A percentile compares a stretch with the other conserved stretches of the same genome.
These are phyloP conservation scores for Malus hybrid DNA, from an alignment of 331 rosid species.

Conservation along the genomic window DNA sequence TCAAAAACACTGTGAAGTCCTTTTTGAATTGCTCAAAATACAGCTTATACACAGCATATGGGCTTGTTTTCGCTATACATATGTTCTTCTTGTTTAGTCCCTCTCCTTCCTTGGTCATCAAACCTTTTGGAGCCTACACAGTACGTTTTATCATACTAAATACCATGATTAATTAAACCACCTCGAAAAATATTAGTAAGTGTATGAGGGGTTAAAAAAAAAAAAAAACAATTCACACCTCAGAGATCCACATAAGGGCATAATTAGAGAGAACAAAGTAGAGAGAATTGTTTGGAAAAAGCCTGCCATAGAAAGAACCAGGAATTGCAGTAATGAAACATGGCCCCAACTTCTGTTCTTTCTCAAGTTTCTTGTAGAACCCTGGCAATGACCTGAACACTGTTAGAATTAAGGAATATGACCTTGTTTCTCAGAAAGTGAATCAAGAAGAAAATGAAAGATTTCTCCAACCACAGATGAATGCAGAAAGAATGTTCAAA, in stretches of 20 bases:
- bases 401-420: too few species aligned
- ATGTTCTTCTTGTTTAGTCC: conserved; percentile 39
- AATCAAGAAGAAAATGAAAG: too few species aligned
- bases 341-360: conserved; percentile 10
- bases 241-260: not conserved
- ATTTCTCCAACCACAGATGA: too few species aligned
- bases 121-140: conserved; percentile 6
- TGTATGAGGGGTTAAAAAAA: too few species aligned
- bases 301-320: conserved; percentile 45
- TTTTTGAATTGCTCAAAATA: conserved; percentile 27
- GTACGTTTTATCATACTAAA: too few species aligned
- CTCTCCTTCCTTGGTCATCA: not conserved
- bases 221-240: not conserved
- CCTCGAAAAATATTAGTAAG: too few species aligned
- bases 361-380: conserved; percentile 14
- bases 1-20: conserved; percentile 32
- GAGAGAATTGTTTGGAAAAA: conserved; percentile 33
- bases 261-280: conserved; percentile 17
- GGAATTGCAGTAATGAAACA: conserved; percentile 36
- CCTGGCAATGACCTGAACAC: too few species aligned
- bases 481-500: too few species aligned
- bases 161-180: not conserved
- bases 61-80: conserved; percentile 28
- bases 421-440: too few species aligned
- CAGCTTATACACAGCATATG: conserved; percentile 30